phyloP scores from a whole-genome alignment of 2,329 filamentous ascomycete genomes.

The Claviceps humidiphila region DNA sequence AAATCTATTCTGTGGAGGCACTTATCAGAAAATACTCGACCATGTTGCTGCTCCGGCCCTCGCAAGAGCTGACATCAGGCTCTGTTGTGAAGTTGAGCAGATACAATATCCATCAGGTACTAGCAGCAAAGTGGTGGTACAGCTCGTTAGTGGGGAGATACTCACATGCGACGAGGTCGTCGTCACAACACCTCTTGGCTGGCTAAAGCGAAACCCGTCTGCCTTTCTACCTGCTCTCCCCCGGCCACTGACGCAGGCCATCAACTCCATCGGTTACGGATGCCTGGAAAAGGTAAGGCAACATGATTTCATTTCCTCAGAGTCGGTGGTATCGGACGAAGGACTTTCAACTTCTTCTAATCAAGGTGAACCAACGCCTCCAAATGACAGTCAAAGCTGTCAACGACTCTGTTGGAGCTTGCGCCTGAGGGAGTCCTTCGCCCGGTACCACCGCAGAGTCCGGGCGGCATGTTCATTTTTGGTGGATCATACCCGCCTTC shows the following conservation, averaged over 20 bases:
- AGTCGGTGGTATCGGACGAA: too few species aligned
- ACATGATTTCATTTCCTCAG: too few species aligned
- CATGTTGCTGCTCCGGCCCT: constrained; percentile 44
- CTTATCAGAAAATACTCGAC: constrained; percentile 45
- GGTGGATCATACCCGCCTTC: background rate
- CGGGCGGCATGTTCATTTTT: background rate
- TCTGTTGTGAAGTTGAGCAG: constrained; percentile 31
- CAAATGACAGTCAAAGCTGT: too few species aligned
- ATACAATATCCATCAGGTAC: constrained; percentile 21
- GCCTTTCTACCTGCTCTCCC: constrained; percentile 51
- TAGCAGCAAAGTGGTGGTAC: constrained; percentile 25
- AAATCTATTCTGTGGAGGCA: constrained; percentile 46
- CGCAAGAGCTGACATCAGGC: constrained; percentile 39
- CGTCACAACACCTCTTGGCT: constrained; percentile 55
- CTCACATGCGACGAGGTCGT: constrained; percentile 55
- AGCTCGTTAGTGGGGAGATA: constrained; percentile 28
- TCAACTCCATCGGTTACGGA: constrained; percentile 54
- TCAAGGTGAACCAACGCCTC: too few species aligned
- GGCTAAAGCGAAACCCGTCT: constrained; percentile 46
- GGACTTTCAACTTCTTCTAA: too few species aligned
- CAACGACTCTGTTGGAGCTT: too few species aligned
- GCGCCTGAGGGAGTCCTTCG: too few species aligned
- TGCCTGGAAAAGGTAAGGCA: constrained; percentile 51
- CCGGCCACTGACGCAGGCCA: constrained; percentile 41
- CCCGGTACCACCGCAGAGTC: too few species aligned